These are phyloP conservation scores for Mortierella antarctica DNA, from an alignment of 192 early-diverging fungal genomes.

Conservation along the genomic window DNA sequence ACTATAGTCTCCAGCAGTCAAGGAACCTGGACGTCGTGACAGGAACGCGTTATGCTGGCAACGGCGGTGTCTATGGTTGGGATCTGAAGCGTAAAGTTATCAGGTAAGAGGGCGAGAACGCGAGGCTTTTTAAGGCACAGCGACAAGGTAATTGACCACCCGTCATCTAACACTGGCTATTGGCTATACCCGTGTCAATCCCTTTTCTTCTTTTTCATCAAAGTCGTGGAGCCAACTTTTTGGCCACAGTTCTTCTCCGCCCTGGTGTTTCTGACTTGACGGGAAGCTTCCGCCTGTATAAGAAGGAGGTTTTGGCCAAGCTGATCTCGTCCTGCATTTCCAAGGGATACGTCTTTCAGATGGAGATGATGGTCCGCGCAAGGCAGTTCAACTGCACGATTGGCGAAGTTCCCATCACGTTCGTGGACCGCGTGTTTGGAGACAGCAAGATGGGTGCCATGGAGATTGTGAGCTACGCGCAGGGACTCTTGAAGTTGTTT, in stretches of 20 bases:
- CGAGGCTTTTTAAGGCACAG: too few relatives aligned
- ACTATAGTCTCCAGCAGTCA: constrained; percentile 76
- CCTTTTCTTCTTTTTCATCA: background rate
- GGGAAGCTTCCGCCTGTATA: constrained; percentile 96
- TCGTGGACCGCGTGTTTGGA: constrained; percentile 98
- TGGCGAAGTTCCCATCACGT: constrained; percentile 96
- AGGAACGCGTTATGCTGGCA: constrained; percentile 88
- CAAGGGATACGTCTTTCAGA: constrained; percentile 99
- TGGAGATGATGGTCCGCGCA: constrained; percentile 99
- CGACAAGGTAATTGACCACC: too few relatives aligned
- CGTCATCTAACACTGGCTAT: background rate
- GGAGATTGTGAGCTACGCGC: constrained; percentile 94
- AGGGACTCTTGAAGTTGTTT: constrained; percentile 90
- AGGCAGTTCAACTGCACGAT: constrained; percentile 89
- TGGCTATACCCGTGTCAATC: background rate
- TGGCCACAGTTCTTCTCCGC: constrained; percentile 87
- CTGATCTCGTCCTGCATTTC: constrained; percentile 91
- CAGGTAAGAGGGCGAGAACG: constrained; percentile 56
- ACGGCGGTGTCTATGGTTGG: constrained; percentile 98
- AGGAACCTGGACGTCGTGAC: constrained; percentile 93
- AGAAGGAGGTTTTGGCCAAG: constrained; percentile 86
- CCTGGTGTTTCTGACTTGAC: constrained; percentile 95
- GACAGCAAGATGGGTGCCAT: constrained; percentile 95
- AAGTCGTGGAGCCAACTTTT: constrained; percentile 96
- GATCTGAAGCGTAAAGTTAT: constrained; percentile 95